These are phyloP conservation scores for Phanerochaete sordida DNA, from an alignment of 768 basidiomycete species.

Conservation along the genomic window DNA sequence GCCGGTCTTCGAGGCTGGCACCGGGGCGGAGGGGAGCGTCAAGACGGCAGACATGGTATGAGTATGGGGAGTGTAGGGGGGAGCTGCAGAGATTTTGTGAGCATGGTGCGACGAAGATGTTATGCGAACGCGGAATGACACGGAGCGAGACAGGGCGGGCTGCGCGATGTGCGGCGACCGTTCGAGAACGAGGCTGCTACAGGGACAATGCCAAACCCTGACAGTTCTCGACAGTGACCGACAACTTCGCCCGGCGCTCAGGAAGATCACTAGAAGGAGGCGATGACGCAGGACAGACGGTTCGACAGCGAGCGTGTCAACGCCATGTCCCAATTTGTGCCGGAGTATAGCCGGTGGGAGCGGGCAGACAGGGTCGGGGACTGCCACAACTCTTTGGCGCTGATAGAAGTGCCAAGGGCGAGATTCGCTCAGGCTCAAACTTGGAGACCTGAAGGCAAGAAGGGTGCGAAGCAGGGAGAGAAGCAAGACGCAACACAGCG, in stretches of 20 bases:
- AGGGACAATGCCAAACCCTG: neutral
- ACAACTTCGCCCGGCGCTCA: neutral
- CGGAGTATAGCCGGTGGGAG: neutral
- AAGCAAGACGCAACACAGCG: neutral
- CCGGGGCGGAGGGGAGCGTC: neutral
- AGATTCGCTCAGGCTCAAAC: neutral
- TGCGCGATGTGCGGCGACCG: neutral
- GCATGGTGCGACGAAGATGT: neutral
- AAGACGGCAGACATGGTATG: slow-evolving; percentile 2
- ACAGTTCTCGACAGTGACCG: neutral
- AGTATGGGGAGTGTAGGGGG: neutral
- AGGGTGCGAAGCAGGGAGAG: neutral
- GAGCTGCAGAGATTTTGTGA: slow-evolving; percentile 3
- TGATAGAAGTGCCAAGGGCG: neutral
- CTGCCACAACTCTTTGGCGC: neutral
- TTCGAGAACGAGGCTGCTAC: neutral
- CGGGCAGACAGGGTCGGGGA: neutral
- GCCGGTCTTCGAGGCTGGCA: neutral
- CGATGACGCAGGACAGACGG: neutral
- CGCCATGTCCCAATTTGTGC: neutral
- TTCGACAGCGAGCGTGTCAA: neutral
- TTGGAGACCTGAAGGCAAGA: neutral
- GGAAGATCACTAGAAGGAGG: neutral
- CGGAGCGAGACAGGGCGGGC: neutral
- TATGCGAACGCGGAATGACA: neutral